phyloP scores from a whole-genome alignment of 176 grass and related monocot genomes.

The Oryza nivara region DNA sequence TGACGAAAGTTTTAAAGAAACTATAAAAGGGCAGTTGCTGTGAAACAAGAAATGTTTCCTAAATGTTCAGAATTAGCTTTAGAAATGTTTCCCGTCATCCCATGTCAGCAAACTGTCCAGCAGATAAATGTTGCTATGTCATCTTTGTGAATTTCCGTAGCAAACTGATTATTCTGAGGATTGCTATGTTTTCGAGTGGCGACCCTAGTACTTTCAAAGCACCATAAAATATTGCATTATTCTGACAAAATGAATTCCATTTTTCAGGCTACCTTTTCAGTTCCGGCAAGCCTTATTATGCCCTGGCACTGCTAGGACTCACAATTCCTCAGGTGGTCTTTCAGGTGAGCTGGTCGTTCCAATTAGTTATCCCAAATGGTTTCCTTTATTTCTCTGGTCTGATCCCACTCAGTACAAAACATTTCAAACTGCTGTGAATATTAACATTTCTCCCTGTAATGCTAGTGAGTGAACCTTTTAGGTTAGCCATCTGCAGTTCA shows the following conservation, averaged over 20 bases:
- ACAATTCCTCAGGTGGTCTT: constrained; percentile 73
- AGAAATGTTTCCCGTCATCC: not conserved
- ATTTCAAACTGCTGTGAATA: not conserved
- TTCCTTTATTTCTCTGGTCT: not conserved
- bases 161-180: not conserved
- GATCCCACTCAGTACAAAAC: not conserved
- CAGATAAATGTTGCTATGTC: constrained; percentile 9
- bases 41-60: too few species aligned
- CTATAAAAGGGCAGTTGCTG: too few species aligned
- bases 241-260: constrained; percentile 10
- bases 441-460: not conserved
- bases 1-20: too few species aligned
- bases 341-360: constrained; percentile 50
- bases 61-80: not conserved
- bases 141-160: constrained; percentile 26
- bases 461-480: not conserved
- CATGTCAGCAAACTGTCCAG: not conserved
- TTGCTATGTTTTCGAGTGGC: not conserved
- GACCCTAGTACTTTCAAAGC: not conserved
- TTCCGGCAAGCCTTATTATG: constrained; percentile 68
- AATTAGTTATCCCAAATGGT: not conserved
- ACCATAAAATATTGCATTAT: not conserved
- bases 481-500: not conserved
- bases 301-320: constrained; percentile 64
- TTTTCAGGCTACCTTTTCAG: constrained; percentile 68